Evolutionary conservation across 2,329 filamentous ascomycete species (phyloP).

Genomic region (Aspergillus ustus): DNA sequence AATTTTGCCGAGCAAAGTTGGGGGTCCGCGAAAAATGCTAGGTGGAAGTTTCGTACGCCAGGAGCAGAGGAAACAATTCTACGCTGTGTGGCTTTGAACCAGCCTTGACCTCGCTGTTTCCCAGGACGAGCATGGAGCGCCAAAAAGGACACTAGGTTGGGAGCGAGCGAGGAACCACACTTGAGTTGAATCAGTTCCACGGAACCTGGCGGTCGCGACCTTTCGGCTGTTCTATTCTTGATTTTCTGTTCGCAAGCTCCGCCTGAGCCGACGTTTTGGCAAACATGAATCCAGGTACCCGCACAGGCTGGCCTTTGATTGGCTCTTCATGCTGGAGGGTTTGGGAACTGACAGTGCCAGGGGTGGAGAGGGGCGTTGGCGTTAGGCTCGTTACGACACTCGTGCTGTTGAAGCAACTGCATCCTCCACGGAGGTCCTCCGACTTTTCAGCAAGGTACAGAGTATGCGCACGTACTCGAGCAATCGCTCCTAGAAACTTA

Average conservation of each 20-base stretch:
- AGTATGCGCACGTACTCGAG: not conserved
- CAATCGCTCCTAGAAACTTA: not conserved
- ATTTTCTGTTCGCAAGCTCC: constrained; percentile 13
- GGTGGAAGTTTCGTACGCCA: constrained; percentile 8
- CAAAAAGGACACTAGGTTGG: not conserved
- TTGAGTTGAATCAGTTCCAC: not conserved
- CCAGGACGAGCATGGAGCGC: constrained; percentile 6
- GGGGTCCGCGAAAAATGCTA: not conserved
- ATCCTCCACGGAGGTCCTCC: not conserved
- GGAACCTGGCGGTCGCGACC: constrained; percentile 10
- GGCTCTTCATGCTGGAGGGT: constrained; percentile 13
- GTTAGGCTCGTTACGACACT: constrained; percentile 2
- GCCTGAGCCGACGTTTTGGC: constrained; percentile 17
- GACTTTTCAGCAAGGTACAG: constrained; percentile 2
- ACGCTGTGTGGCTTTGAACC: constrained; percentile 5
- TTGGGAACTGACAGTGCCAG: constrained; percentile 23
- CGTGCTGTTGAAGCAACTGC: constrained; percentile 10
- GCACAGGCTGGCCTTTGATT: constrained; percentile 11
- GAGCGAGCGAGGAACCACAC: not conserved
- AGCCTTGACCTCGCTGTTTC: not conserved
- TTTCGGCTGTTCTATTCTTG: constrained; percentile 19
- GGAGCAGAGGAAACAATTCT: constrained; percentile 9
- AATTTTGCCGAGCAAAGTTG: constrained; percentile 15
- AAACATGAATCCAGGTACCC: constrained; percentile 27
- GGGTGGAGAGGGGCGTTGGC: constrained; percentile 18